These are phyloP conservation scores for Chaetomium sp. DNA, from an alignment of 2,329 filamentous ascomycete genomes.

Conservation along the genomic window DNA sequence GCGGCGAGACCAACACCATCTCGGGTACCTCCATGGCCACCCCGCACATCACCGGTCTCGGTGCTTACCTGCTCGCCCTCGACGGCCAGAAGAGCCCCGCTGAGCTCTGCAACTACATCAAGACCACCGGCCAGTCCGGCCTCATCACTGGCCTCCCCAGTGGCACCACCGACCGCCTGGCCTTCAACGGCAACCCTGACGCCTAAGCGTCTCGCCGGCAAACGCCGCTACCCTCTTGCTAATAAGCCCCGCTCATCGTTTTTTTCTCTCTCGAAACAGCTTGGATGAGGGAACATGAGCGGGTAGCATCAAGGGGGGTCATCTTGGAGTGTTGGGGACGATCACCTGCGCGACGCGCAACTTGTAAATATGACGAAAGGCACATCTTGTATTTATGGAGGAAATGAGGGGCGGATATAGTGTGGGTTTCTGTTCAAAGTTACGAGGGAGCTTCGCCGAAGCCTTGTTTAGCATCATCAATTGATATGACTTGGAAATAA, in stretches of 20 bases:
- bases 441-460: too few relatives aligned
- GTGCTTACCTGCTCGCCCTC: slow-evolving; percentile 38
- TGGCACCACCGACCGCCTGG: slow-evolving; percentile 46
- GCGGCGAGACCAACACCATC: slow-evolving; percentile 36
- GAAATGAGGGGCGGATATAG: too few relatives aligned
- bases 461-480: neutral
- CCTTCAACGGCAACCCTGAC: slow-evolving; percentile 46
- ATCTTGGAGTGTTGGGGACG: too few relatives aligned
- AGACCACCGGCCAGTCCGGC: slow-evolving; percentile 35
- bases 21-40: slow-evolving; percentile 41
- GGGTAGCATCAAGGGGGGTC: too few relatives aligned
- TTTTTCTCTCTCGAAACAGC: too few relatives aligned
- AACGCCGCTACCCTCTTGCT: neutral
- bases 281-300: too few relatives aligned
- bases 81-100: slow-evolving; percentile 36
- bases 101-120: slow-evolving; percentile 43
- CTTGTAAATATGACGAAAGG: too few relatives aligned
- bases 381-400: too few relatives aligned
- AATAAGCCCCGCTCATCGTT: too few relatives aligned
- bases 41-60: slow-evolving; percentile 32
- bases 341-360: too few relatives aligned
- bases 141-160: slow-evolving; percentile 35
- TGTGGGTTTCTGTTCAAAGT: too few relatives aligned
- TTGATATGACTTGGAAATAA: too few relatives aligned
- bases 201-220: slow-evolving; percentile 13